Percentiles rank a stretch among this genome's conserved stretches.
Evolutionary conservation across 2,329 filamentous ascomycete species (phyloP).

Genomic region (Bipolaris victoriae): DNA sequence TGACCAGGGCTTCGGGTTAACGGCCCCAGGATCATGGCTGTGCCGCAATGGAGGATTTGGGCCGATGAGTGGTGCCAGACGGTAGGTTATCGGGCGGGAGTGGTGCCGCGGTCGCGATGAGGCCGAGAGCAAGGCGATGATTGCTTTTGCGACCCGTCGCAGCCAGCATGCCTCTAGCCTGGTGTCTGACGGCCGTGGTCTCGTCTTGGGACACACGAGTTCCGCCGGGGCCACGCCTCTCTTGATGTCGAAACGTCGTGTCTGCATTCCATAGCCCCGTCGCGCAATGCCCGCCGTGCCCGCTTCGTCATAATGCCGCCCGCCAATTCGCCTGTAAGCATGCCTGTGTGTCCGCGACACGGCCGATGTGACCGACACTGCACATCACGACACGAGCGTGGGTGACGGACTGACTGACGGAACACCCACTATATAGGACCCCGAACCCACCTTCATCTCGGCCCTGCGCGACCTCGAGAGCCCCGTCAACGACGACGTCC

Average conservation of each 20-base stretch:
- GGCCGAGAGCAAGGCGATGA: conserved; percentile 1
- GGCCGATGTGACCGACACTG: neutral
- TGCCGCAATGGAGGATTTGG: conserved; percentile 9
- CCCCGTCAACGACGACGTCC: conserved; percentile 50
- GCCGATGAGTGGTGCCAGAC: conserved; percentile 10
- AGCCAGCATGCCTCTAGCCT: neutral
- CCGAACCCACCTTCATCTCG: conserved; percentile 53
- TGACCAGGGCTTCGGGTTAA: neutral
- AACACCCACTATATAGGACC: conserved; percentile 29
- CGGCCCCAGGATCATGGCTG: conserved; percentile 1
- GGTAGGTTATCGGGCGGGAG: conserved; percentile 7
- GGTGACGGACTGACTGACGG: conserved; percentile 37
- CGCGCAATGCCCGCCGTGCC: conserved; percentile 24
- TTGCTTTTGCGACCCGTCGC: conserved; percentile 13
- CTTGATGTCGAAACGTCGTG: conserved; percentile 15
- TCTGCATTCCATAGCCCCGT: conserved; percentile 4
- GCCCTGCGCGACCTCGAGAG: conserved; percentile 56
- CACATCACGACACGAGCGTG: conserved; percentile 5
- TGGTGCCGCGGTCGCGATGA: conserved; percentile 1
- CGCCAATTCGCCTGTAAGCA: conserved; percentile 41
- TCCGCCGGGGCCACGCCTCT: conserved; percentile 7
- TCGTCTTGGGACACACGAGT: neutral
- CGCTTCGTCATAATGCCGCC: conserved; percentile 41
- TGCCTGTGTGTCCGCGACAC: conserved; percentile 1
- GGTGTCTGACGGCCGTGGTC: neutral